phyloP scores from a whole-genome alignment of 208 protist genomes.

The Kentomonas sorsogonicus region DNA sequence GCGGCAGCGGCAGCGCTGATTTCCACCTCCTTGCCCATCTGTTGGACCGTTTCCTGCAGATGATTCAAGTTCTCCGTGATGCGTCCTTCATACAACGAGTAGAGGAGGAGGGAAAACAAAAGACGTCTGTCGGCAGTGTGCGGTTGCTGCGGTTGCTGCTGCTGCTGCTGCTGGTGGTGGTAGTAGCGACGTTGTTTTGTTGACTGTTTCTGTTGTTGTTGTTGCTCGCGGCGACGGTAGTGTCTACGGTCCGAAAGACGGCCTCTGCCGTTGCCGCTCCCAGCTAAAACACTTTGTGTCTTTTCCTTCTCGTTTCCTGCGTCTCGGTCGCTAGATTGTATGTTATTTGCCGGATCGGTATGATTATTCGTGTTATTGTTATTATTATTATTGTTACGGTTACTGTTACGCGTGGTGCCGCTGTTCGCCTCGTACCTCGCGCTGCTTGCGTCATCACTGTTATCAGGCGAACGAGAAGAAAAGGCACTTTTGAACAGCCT shows the following conservation, averaged over 20 bases:
- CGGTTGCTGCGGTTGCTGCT: background rate
- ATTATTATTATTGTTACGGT: conserved; percentile 9
- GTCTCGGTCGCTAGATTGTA: background rate
- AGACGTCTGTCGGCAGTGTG: too few relatives aligned
- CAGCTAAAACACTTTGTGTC: background rate
- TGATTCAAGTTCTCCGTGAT: too few relatives aligned
- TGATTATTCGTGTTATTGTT: conserved; percentile 1
- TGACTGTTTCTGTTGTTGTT: conserved; percentile 1
- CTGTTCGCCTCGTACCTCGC: too few relatives aligned
- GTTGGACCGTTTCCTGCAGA: too few relatives aligned
- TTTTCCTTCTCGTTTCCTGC: background rate
- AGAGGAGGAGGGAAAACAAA: too few relatives aligned
- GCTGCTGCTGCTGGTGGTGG: background rate
- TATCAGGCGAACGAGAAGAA: too few relatives aligned
- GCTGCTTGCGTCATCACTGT: too few relatives aligned
- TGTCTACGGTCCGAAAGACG: background rate
- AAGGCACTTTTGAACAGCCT: too few relatives aligned
- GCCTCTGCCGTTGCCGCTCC: background rate
- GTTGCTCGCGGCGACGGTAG: background rate
- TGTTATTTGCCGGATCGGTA: background rate
- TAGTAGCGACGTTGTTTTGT: background rate
- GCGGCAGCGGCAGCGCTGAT: too few relatives aligned
- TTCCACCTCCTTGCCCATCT: too few relatives aligned
- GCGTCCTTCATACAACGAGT: too few relatives aligned
- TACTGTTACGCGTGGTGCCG: too few relatives aligned